These are phyloP conservation scores for Umbelopsis sp. DNA, from an alignment of 192 early-diverging fungal genomes.

Conservation along the genomic window DNA sequence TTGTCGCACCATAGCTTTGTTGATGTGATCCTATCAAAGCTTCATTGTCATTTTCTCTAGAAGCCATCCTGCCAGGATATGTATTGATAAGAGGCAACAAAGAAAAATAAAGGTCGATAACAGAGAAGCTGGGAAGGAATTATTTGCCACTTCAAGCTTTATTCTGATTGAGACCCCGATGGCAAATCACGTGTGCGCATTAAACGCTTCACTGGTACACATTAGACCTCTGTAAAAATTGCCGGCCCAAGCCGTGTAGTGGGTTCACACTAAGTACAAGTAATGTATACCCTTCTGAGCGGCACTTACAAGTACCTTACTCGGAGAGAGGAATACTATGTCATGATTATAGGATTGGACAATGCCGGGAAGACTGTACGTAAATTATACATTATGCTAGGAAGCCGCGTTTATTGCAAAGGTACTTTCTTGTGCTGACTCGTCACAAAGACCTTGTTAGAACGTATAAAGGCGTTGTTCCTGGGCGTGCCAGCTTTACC, in stretches of 20 bases:
- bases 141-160: too few species aligned
- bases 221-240: too few species aligned
- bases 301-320: slow-evolving; percentile 91
- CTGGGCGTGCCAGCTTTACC: slow-evolving; percentile 71
- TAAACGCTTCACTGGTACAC: too few species aligned
- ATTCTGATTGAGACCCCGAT: too few species aligned
- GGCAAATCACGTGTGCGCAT: too few species aligned
- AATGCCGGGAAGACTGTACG: slow-evolving; percentile 95
- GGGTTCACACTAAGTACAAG: too few species aligned
- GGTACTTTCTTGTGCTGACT: background rate
- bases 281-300: slow-evolving; percentile 91
- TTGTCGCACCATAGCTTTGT: background rate
- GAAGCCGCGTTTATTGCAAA: background rate
- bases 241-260: too few species aligned
- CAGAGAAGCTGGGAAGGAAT: too few species aligned
- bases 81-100: too few species aligned
- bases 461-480: slow-evolving; percentile 85
- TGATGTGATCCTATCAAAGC: background rate
- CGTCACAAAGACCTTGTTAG: slow-evolving; percentile 77
- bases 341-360: slow-evolving; percentile 96
- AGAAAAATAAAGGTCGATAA: too few species aligned
- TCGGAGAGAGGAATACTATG: slow-evolving; percentile 88
- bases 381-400: background rate
- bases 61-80: too few species aligned
- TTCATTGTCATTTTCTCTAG: background rate